Evolutionary conservation across 2,329 filamentous ascomycete genomes (phyloP), one percentile per base, ranked within the genome.

Genomic region (Torrubiellomyces zombiae): DNA sequence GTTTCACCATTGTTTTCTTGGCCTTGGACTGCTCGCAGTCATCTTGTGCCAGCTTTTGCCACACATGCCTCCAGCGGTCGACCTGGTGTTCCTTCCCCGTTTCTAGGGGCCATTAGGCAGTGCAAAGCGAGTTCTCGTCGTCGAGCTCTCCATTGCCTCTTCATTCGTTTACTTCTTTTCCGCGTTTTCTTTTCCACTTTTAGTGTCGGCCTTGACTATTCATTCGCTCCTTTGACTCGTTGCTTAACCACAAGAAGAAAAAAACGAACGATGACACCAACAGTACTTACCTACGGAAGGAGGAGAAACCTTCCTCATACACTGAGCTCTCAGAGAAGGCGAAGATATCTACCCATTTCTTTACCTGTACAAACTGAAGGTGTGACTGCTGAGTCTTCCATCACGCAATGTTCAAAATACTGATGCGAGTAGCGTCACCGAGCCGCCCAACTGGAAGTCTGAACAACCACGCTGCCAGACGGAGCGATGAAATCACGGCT

Each of bases 291-390:
- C 3, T 45, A 45, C 23, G 39, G 45, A n/a, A 46, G 43, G 31
- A 49, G 42, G 28, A 37, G 38, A 29, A 37, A 32, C 23, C 37
- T 48, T 15, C 32, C 47, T 23, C 38, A 32, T 18, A 32, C 40
- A 3, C 28, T 45, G 12, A 38, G 42, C 13, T 41, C 43, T 17
- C 40, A 35, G 8, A 34, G 38, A 16, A 36, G 36, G n/a, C 37
- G 36, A 22, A 44, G 34, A 23, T 21, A 29, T 13, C 19, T 36
- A 11, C 20, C 24, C 11, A 32, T 38, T 8, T 31, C 33, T 12
- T 14, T 33, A n/a, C 27, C 28, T 7, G 16, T 21, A 10, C 32
- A 28, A 13, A 35, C 36, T 13, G 18, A 34, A 23, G 34, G 43
- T 45, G 27, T 19, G 30, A 16, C 9, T 17, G 15, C 11, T 2